These are phyloP conservation scores for Eimeria acervulina DNA, from an alignment of 169 alveolate genomes.

Conservation along the genomic window DNA sequence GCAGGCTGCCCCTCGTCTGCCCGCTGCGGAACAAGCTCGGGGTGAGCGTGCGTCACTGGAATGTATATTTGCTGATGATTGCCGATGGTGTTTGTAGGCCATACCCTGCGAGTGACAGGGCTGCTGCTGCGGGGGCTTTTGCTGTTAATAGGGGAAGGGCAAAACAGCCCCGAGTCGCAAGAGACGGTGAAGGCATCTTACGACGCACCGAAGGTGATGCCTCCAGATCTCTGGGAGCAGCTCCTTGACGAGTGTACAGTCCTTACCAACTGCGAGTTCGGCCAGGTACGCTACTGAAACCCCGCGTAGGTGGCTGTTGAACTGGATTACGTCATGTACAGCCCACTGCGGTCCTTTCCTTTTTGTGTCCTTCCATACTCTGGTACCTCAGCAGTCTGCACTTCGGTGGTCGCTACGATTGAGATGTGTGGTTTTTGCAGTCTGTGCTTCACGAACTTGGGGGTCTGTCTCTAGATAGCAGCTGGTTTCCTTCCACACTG, in stretches of 20 bases:
- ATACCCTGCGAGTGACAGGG: background rate
- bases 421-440: slow-evolving; percentile 40
- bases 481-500: slow-evolving; percentile 82
- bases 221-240: slow-evolving; percentile 84
- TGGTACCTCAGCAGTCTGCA: background rate
- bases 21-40: slow-evolving; percentile 23
- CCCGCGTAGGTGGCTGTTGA: background rate
- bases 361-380: background rate
- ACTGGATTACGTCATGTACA: background rate
- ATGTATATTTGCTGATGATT: background rate
- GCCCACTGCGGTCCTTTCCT: background rate
- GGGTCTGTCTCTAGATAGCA: slow-evolving; percentile 66
- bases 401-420: background rate
- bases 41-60: slow-evolving; percentile 10
- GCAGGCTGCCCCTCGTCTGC: slow-evolving; percentile 72
- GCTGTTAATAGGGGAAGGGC: slow-evolving; percentile 33
- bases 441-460: slow-evolving; percentile 82
- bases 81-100: background rate
- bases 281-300: slow-evolving; percentile 70
- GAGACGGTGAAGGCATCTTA: slow-evolving; percentile 40
- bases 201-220: slow-evolving; percentile 79
- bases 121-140: background rate
- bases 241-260: slow-evolving; percentile 84
- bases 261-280: slow-evolving; percentile 83
- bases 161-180: background rate